A percentile compares a stretch with the other conserved stretches of the same genome.
phyloP scores from a whole-genome alignment of 2,329 filamentous ascomycete genomes.

The Calonectria hawksworthii region DNA sequence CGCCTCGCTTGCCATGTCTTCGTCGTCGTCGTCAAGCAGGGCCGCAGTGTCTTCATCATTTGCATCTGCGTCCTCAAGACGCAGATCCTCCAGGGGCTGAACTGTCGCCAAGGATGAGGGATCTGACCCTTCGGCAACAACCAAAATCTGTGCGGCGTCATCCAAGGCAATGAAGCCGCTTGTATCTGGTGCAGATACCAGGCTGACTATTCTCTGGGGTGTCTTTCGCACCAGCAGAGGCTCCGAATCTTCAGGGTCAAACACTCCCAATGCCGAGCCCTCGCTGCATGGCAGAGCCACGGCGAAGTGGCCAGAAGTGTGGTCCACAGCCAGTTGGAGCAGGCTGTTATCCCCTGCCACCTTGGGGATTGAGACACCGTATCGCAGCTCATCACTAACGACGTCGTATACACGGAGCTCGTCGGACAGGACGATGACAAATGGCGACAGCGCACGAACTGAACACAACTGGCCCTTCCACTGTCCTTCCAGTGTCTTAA shows the following conservation, averaged over 20 bases:
- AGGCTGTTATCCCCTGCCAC: conserved; percentile 58
- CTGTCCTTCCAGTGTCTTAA: conserved; percentile 76
- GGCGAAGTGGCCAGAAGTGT: conserved; percentile 74
- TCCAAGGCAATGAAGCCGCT: conserved; percentile 84
- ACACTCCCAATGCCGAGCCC: conserved; percentile 74
- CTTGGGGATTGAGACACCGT: conserved; percentile 70
- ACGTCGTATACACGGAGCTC: conserved; percentile 86
- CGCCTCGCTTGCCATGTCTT: conserved; percentile 59
- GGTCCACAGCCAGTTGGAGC: conserved; percentile 80
- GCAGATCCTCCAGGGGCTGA: conserved; percentile 68
- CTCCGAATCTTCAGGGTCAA: conserved; percentile 71
- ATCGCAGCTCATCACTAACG: conserved; percentile 81
- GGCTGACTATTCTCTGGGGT: conserved; percentile 72
- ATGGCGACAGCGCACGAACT: conserved; percentile 79
- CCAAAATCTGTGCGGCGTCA: conserved; percentile 79
- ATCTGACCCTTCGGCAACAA: conserved; percentile 70
- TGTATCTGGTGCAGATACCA: conserved; percentile 74
- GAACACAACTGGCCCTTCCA: conserved; percentile 75
- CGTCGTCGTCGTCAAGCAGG: conserved; percentile 48
- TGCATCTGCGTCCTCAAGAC: conserved; percentile 57
- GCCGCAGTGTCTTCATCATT: conserved; percentile 44
- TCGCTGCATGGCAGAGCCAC: conserved; percentile 66
- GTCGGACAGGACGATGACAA: conserved; percentile 81
- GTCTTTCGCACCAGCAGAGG: conserved; percentile 72
- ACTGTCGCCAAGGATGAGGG: conserved; percentile 66